A percentile compares a stretch with the other conserved stretches of the same genome.
Evolutionary conservation across 805 yeast genomes (phyloP).

Genomic region (Teunomyces aglyptinius): DNA sequence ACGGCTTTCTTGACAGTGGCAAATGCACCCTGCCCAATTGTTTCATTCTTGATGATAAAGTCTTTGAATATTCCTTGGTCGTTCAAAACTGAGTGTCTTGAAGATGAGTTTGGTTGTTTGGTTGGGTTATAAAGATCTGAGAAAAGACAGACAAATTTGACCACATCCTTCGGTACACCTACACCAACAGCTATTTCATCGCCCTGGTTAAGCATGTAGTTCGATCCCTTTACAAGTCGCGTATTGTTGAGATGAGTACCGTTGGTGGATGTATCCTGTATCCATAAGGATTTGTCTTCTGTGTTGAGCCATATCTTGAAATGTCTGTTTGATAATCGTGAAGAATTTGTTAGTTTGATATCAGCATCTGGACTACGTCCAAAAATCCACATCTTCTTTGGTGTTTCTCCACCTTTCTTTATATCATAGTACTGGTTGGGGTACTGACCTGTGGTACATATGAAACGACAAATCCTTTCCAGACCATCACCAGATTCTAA

Average conservation of each 20-base stretch:
- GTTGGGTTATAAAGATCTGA: conserved; percentile 41
- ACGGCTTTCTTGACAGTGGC: conserved; percentile 92
- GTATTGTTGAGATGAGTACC: conserved; percentile 85
- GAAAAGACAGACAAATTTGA: conserved; percentile 51
- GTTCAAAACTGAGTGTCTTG: conserved; percentile 28
- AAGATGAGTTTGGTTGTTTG: conserved; percentile 18
- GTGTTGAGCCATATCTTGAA: conserved; percentile 66
- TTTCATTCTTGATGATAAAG: conserved; percentile 77
- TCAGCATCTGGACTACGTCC: conserved; percentile 75
- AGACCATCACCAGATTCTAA: conserved; percentile 34
- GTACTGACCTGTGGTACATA: conserved; percentile 60
- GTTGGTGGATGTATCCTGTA: conserved; percentile 81
- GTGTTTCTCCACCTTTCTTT: conserved; percentile 23
- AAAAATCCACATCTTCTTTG: conserved; percentile 55
- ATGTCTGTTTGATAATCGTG: conserved; percentile 74
- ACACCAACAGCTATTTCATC: conserved; percentile 90
- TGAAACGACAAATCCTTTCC: conserved; percentile 50
- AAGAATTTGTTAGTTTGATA: conserved; percentile 53
- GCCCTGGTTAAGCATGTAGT: conserved; percentile 83
- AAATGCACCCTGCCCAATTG: conserved; percentile 97
- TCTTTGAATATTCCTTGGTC: conserved; percentile 62
- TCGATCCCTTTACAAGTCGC: conserved; percentile 70
- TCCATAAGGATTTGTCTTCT: conserved; percentile 54
- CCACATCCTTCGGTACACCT: conserved; percentile 73
- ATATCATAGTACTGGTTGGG: conserved; percentile 42